Evolutionary conservation across 768 basidiomycete species (phyloP).

Genomic region (Infundibulicybe gibba): DNA sequence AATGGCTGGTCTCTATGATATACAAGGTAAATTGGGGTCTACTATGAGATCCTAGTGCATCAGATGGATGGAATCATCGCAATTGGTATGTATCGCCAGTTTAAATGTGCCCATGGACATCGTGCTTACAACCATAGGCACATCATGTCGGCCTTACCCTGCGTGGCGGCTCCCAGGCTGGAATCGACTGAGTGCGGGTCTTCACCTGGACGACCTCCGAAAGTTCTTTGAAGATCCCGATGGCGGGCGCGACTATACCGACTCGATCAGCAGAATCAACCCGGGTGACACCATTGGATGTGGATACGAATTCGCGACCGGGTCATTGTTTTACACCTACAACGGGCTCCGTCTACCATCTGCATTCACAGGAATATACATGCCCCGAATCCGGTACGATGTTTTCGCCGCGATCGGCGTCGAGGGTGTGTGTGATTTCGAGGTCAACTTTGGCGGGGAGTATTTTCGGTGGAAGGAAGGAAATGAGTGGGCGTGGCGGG

Average conservation of each 20-base stretch:
- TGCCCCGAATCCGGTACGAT: conserved; percentile 47
- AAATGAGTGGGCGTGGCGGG: conserved; percentile 63
- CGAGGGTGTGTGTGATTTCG: conserved; percentile 46
- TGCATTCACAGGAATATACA: conserved; percentile 58
- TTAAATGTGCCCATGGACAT: not conserved
- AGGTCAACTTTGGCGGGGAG: conserved; percentile 67
- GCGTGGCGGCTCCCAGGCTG: conserved; percentile 66
- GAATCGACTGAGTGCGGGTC: conserved; percentile 61
- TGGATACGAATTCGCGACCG: conserved; percentile 55
- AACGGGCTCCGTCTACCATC: conserved; percentile 53
- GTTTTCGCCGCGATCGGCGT: conserved; percentile 67
- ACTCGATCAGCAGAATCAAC: conserved; percentile 23
- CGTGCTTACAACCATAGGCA: conserved; percentile 36
- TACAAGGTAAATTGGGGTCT: conserved; percentile 52
- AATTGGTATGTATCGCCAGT: conserved; percentile 37
- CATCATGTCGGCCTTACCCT: conserved; percentile 63
- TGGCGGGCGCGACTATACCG: conserved; percentile 57
- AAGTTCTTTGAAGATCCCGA: conserved; percentile 71
- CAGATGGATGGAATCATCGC: conserved; percentile 60
- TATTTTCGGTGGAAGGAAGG: conserved; percentile 58
- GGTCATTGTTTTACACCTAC: conserved; percentile 59
- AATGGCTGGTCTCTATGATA: conserved; percentile 56
- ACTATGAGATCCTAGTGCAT: conserved; percentile 58
- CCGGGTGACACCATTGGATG: conserved; percentile 58
- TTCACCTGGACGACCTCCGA: conserved; percentile 69